Evolutionary conservation across 2,329 filamentous ascomycete species (phyloP), one percentile per base, ranked within the genome.

Genomic region (Fusarium buharicum): DNA sequence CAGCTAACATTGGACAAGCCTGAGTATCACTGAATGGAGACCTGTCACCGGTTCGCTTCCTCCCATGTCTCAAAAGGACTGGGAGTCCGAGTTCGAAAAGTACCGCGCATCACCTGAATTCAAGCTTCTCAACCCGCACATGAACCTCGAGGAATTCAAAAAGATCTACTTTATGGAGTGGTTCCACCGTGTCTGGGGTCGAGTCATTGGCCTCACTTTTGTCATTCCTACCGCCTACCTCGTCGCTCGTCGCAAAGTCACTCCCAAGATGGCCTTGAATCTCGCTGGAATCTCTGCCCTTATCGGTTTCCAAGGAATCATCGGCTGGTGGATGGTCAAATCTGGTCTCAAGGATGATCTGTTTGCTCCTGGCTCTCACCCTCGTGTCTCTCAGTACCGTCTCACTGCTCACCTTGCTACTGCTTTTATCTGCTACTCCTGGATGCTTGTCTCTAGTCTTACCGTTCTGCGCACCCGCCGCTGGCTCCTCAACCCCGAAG

Each of bases 321-420:
- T 99, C 64, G 95, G 95, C 50, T 99, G 95, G 95, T 99, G 95
- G 93, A 99, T 99, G 95, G 95, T 99, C 69, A 96, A 96, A 78
- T 96, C 91, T 11, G 95, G 95, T 2, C 82, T 99, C 62, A 96
- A 94, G 75, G 95, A 98, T 74, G 95, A 99, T 75, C 85, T 99
- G 24, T 97, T 99, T 73, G 91, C 91, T 17, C 90, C 92, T 3
- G 95, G 93, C 12, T 90, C 89, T 53, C 92, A 97, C 75, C 95
- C 95, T 1, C 88, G 95, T 56, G 95, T 99, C 45, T 94, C 90
- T 61, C 95, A 99, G 78, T 99, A 99, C 79, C 88, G 95, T 47
- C 84, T 99, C 52, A 90, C 94, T 4, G 86, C 93, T 9, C 95
- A 99, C 76, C 83, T 99, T 11, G 92, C 90, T 30, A 90, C 94